phyloP scores from a whole-genome alignment of 768 basidiomycete species.

The Austroboletus festivus region DNA sequence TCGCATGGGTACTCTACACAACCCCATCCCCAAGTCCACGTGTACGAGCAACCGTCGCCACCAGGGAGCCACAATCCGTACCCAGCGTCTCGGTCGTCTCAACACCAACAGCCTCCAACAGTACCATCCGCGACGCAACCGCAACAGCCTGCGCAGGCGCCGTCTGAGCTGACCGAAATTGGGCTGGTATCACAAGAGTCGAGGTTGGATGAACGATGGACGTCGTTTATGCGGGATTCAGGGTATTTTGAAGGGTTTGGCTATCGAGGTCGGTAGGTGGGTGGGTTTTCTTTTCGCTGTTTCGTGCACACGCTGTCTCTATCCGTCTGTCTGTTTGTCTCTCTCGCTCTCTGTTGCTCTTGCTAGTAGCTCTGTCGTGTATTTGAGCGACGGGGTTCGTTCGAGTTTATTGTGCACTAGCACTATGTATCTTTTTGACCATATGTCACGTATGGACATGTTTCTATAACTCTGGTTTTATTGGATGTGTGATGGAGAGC shows the following conservation, averaged over 20 bases:
- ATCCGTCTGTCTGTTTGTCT: no score
- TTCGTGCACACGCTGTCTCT: no score
- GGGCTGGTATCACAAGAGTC: conserved; percentile 59
- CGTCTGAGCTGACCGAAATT: conserved; percentile 51
- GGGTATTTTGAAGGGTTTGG: conserved; percentile 41
- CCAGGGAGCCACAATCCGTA: not conserved
- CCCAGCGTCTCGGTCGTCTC: not conserved
- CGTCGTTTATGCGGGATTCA: conserved; percentile 58
- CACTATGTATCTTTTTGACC: no score
- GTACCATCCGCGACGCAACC: conserved; percentile 5
- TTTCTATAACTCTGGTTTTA: no score
- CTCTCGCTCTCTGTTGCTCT: no score
- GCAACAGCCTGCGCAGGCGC: conserved; percentile 9
- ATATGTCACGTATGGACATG: no score
- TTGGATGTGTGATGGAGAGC: no score
- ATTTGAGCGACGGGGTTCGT: no score
- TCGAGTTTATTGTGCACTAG: no score
- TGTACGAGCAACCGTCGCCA: conserved; percentile 4
- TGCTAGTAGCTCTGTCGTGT: no score
- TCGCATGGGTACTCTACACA: conserved; percentile 10
- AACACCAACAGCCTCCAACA: conserved; percentile 1
- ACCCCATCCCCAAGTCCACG: conserved; percentile 18
- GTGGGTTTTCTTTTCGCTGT: no score
- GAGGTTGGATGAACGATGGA: conserved; percentile 56
- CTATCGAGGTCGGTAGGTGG: conserved; percentile 17